Evolutionary conservation across 2,329 filamentous ascomycete species (phyloP).

Genomic region (Penicillium sp.): DNA sequence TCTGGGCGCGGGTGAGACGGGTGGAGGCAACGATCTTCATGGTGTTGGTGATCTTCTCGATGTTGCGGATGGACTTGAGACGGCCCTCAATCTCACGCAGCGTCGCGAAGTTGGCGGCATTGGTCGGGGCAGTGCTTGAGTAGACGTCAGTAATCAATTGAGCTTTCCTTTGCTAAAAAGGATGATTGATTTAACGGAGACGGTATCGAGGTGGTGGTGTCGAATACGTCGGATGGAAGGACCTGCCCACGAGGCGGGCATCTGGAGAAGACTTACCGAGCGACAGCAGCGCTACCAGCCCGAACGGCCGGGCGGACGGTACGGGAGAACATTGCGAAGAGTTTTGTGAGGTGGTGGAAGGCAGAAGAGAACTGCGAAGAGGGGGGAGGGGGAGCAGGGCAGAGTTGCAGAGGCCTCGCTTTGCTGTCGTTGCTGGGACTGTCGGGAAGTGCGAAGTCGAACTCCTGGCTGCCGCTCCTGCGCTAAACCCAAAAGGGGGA

Average conservation of each 20-base stretch:
- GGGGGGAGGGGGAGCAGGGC: constrained; percentile 43
- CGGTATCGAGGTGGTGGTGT: constrained; percentile 14
- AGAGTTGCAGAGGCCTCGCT: constrained; percentile 37
- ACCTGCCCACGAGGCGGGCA: constrained; percentile 30
- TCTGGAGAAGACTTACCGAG: constrained; percentile 72
- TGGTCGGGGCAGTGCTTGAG: constrained; percentile 66
- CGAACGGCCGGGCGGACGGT: constrained; percentile 92
- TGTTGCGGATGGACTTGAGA: constrained; percentile 99
- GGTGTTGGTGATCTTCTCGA: constrained; percentile 99
- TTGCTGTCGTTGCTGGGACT: constrained; percentile 29
- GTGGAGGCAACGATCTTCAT: constrained; percentile 99
- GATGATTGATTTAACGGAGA: constrained; percentile 3
- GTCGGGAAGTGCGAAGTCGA: constrained; percentile 41
- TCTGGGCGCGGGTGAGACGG: constrained; percentile 95
- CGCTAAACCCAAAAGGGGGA: constrained; percentile 37
- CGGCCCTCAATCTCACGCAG: constrained; percentile 98
- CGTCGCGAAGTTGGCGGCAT: constrained; percentile 89
- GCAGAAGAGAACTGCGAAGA: constrained; percentile 42
- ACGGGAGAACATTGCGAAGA: constrained; percentile 86
- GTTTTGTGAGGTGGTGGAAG: constrained; percentile 45
- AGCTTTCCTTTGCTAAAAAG: constrained; percentile 10
- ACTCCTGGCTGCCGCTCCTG: constrained; percentile 39
- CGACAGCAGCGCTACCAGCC: constrained; percentile 79
- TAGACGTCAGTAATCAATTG: constrained; percentile 36
- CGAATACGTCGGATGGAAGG: constrained; percentile 26